These are phyloP conservation scores for Fraxinus albicans DNA, from an alignment of 305 asterid genomes.

Conservation along the genomic window DNA sequence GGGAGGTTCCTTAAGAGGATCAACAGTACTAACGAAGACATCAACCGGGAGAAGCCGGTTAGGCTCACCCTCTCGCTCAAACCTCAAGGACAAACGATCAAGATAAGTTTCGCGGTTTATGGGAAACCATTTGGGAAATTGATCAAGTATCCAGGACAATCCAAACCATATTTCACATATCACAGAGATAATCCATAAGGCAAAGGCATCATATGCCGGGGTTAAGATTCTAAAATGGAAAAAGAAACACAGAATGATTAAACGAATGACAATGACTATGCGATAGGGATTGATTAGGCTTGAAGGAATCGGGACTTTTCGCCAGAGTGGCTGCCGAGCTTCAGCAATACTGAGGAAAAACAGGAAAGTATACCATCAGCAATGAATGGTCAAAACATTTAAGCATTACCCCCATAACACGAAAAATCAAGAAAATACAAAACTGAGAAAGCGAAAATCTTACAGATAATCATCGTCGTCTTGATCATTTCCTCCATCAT, in stretches of 20 bases:
- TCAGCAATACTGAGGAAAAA: conserved; percentile 60
- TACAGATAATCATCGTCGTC: conserved; percentile 61
- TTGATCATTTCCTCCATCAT: conserved; percentile 40
- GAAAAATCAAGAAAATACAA: background rate
- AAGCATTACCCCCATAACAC: background rate
- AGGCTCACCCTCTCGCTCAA: conserved; percentile 70
- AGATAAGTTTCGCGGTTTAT: conserved; percentile 76
- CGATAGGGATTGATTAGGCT: conserved; percentile 77
- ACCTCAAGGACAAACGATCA: conserved; percentile 69
- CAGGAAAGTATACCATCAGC: background rate
- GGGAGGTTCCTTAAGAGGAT: conserved; percentile 86
- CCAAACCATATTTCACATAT: conserved; percentile 88
- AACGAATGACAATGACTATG: conserved; percentile 66
- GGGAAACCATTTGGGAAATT: conserved; percentile 83
- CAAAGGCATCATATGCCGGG: conserved; percentile 74
- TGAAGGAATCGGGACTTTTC: conserved; percentile 72
- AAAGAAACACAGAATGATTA: conserved; percentile 58
- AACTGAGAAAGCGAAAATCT: conserved; percentile 5
- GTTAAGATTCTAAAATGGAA: conserved; percentile 70
- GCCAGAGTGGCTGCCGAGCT: conserved; percentile 80
- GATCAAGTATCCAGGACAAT: conserved; percentile 81
- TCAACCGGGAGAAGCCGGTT: conserved; percentile 52
- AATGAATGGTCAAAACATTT: background rate
- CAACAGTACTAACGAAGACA: conserved; percentile 70
- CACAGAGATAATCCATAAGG: conserved; percentile 73